Conservation (phyloP, 225 moss, liverwort and hornwort species). For the Sphagnum tenellum region DNA sequence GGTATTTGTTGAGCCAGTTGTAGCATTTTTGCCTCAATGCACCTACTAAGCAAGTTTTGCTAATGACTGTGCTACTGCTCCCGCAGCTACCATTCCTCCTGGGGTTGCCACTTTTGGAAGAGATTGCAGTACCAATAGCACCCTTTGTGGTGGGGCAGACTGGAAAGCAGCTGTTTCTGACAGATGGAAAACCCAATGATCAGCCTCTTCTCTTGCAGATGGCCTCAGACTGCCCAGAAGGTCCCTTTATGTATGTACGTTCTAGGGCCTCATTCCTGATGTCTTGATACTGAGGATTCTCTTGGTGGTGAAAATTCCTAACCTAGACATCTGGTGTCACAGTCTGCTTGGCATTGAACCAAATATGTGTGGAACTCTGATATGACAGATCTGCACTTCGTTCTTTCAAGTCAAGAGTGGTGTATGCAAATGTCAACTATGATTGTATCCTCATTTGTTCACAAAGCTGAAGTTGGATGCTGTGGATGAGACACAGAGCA, state of each 20-base stretch:
- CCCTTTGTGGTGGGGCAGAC: constrained; percentile 69
- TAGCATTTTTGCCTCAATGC: too few species aligned
- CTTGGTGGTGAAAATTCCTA: too few species aligned
- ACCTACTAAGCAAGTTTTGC: too few species aligned
- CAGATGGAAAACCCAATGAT: constrained; percentile 74
- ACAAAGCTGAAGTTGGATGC: too few species aligned
- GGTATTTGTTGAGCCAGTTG: too few species aligned
- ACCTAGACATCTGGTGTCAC: too few species aligned
- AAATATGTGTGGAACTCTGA: too few species aligned
- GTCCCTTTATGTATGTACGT: constrained; percentile 61
- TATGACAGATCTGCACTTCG: constrained; percentile 68
- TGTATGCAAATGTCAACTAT: constrained; percentile 82
- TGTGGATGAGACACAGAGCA: too few species aligned
- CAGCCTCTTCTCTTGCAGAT: constrained; percentile 83
- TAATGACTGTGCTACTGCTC: too few species aligned
- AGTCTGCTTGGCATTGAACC: too few species aligned
- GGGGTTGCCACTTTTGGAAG: constrained; percentile 80
- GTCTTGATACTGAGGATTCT: too few species aligned
- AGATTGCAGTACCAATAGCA: constrained; percentile 58
- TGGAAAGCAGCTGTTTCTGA: constrained; percentile 83
- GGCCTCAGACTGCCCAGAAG: constrained; percentile 81
- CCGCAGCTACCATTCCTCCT: constrained; percentile 83
- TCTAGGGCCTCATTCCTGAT: too few species aligned
- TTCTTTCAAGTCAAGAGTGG: constrained; percentile 67
- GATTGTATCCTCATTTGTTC: constrained; percentile 73